A percentile compares a stretch with the other conserved stretches of the same genome.
These are phyloP conservation scores for Penicillium sp. DNA, from an alignment of 2,329 filamentous ascomycete species.

Conservation along the genomic window DNA sequence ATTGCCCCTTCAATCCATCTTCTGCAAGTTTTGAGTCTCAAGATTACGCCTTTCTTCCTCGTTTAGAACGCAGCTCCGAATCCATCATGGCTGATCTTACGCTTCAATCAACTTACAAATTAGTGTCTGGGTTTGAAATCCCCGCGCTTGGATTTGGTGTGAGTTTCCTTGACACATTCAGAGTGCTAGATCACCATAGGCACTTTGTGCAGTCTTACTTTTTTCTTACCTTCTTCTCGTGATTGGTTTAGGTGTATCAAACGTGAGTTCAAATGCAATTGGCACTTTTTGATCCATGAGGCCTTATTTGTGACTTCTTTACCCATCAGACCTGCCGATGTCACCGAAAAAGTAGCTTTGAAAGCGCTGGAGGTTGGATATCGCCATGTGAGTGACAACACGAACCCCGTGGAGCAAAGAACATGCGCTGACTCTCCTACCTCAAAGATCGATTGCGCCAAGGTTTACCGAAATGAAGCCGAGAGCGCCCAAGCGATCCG, in stretches of 20 bases:
- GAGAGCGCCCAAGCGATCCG: slow-evolving; percentile 50
- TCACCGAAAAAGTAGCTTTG: slow-evolving; percentile 52
- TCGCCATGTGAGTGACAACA: slow-evolving; percentile 44
- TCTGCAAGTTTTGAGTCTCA: no score
- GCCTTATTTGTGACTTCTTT: neutral
- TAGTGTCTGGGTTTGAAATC: slow-evolving; percentile 38
- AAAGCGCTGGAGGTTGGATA: slow-evolving; percentile 54
- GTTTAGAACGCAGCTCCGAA: neutral
- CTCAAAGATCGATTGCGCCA: slow-evolving; percentile 51
- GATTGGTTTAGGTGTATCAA: slow-evolving; percentile 32
- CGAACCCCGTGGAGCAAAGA: neutral
- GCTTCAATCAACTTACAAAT: slow-evolving; percentile 33
- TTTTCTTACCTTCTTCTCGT: no score
- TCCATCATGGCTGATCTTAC: slow-evolving; percentile 22
- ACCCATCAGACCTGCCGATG: slow-evolving; percentile 48
- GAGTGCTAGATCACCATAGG: neutral
- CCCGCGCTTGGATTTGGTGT: slow-evolving; percentile 40
- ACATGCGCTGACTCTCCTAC: neutral
- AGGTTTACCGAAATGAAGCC: slow-evolving; percentile 53
- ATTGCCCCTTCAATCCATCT: no score
- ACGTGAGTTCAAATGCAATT: slow-evolving; percentile 24
- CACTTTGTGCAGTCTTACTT: no score
- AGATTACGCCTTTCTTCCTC: no score
- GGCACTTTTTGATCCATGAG: neutral
- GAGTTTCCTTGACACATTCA: slow-evolving; percentile 12